Evolutionary conservation across 164 flowering plant genomes (phyloP).

Genomic region (Amborella trichopoda): DNA sequence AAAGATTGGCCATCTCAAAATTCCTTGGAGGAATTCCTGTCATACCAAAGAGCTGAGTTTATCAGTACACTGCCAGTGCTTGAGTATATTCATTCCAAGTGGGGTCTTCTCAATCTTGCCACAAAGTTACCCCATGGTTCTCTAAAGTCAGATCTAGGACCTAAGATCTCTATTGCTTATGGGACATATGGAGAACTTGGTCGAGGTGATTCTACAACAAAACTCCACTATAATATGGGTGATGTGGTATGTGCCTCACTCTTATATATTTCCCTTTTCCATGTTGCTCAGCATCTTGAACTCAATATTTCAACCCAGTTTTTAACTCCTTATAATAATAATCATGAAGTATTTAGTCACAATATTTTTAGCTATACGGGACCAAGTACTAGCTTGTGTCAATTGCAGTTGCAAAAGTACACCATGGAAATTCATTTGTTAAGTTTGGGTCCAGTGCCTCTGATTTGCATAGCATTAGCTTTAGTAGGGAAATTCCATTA

Average conservation of each 20-base stretch:
- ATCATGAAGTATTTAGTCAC: no score
- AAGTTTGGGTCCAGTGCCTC: no score
- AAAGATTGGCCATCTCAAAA: slow-evolving; percentile 86
- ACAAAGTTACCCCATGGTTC: slow-evolving; percentile 88
- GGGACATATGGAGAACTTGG: slow-evolving; percentile 64
- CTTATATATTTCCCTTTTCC: no score
- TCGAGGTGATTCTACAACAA: slow-evolving; percentile 60
- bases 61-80: slow-evolving; percentile 74
- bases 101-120: slow-evolving; percentile 91
- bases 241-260: slow-evolving; percentile 59
- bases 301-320: no score
- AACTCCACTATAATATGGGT: slow-evolving; percentile 63
- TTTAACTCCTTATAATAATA: no score
- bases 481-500: no score
- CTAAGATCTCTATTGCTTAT: slow-evolving; percentile 65
- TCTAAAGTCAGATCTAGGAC: slow-evolving; percentile 81
- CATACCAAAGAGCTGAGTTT: slow-evolving; percentile 82
- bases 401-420: no score
- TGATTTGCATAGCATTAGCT: no score
- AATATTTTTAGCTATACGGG: no score
- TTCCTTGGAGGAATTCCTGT: slow-evolving; percentile 80
- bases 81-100: slow-evolving; percentile 88
- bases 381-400: no score
- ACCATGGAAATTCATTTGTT: no score
- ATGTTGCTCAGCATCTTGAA: no score